Base-by-base conservation (phyloP, 1,284 basidiomycete species). In the Megacollybia platyphylla region DNA sequence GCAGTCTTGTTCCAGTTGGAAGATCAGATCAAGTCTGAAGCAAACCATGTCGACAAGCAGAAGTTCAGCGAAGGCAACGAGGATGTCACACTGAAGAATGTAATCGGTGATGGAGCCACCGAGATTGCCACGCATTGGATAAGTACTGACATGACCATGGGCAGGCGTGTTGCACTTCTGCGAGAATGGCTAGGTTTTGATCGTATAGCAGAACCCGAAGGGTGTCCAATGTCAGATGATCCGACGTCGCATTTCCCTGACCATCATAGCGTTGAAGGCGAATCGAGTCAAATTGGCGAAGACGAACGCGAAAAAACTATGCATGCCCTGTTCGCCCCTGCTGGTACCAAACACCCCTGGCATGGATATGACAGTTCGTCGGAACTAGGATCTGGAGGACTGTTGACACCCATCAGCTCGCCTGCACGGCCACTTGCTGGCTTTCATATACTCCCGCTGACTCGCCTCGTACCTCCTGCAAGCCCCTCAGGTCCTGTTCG, bases 71-170 rank as follows among this genome's bases (percentile, higher is more conserved):
- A 62, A 13, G 49, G 54, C 0, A 58, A 65, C 34, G 58, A 59
- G 10, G 78, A 80, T 42, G 63, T 70, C 0, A 63, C 70, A 0
- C 53, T 79, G 36, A 66, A 73, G 47, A 85, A 85, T 48, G 54
- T 83, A 8, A 64, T 79, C 10, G 79, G 74, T 2, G 63, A 70
- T 29, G 70, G 46, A 4, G 67, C 70, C 0, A 53, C 53, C 3
- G 62, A 61, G 11, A 49, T 63, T 8, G 76, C 71, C 0, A 35
- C 36, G 27, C 17, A 3, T 11, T 32, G 41, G 40, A 10, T 26
- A 29, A 31, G 24, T 29, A 37, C 27, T 17, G 40, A 29, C 10
- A 10, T 13, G 20, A 26, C 8, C 13, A 18, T 36, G 13, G 30
- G 10, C 10, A 29, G 34, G 4, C 18, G 17, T 17, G 36, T 31